phyloP scores from a whole-genome alignment of 306 rosid species.

The Lagenaria siceraria region DNA sequence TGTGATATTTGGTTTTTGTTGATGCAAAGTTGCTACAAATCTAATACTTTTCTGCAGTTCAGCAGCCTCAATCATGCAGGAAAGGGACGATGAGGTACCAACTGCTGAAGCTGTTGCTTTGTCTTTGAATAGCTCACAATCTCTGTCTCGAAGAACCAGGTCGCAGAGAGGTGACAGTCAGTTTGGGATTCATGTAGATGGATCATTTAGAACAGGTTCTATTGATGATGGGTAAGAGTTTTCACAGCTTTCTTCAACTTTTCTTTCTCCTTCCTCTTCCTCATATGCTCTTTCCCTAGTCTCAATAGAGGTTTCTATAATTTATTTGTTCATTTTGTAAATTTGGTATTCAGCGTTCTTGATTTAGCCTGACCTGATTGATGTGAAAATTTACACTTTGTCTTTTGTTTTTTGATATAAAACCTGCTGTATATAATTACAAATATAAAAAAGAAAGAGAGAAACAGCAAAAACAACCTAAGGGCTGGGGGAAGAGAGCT shows the following conservation, averaged over 20 bases:
- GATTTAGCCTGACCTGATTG: not conserved
- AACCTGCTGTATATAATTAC: not conserved
- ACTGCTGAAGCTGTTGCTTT: conserved; percentile 72
- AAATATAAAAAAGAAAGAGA: no score
- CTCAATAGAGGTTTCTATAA: not conserved
- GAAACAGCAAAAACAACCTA: not conserved
- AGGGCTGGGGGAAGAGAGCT: not conserved
- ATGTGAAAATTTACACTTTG: not conserved
- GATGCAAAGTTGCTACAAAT: conserved; percentile 7
- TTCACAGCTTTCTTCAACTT: not conserved
- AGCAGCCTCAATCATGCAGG: conserved; percentile 50
- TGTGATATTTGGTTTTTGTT: not conserved
- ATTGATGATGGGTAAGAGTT: conserved; percentile 77
- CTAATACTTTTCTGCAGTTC: conserved; percentile 41
- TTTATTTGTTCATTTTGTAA: not conserved
- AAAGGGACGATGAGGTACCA: conserved; percentile 74
- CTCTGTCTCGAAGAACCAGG: conserved; percentile 93
- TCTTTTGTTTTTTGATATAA: no score
- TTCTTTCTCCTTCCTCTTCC: not conserved
- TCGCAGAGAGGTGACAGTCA: conserved; percentile 70
- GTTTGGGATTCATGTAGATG: conserved; percentile 49
- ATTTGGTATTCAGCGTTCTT: not conserved
- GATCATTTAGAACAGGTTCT: conserved; percentile 54
- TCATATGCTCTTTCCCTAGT: not conserved
- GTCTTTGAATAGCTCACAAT: conserved; percentile 50